Conservation (phyloP, 495 filamentous ascomycete species). For the Symbiotaphrina buchneri region DNA sequence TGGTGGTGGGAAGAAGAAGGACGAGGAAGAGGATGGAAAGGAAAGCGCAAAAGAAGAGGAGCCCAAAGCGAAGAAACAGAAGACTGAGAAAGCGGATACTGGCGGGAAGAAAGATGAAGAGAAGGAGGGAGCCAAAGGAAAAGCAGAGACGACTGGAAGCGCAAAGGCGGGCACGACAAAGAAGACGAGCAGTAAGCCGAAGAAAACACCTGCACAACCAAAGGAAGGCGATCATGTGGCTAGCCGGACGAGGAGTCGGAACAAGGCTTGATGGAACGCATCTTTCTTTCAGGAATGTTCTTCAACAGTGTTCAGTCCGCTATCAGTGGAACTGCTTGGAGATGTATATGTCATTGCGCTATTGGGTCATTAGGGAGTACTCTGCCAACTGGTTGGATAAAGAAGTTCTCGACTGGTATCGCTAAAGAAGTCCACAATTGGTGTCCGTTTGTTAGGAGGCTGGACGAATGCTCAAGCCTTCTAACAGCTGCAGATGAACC, state of each 20-base stretch:
- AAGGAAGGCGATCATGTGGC: background rate
- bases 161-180: background rate
- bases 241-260: background rate
- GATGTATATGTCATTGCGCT: too few relatives aligned
- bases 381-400: too few relatives aligned
- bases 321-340: too few relatives aligned
- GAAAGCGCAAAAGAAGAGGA: conserved; percentile 11
- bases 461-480: too few relatives aligned
- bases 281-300: too few relatives aligned
- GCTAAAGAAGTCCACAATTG: too few relatives aligned
- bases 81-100: conserved; percentile 3
- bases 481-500: too few relatives aligned
- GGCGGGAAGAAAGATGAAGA: conserved; percentile 1
- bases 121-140: background rate
- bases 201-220: conserved; percentile 2
- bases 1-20: conserved; percentile 9
- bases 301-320: too few relatives aligned
- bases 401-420: too few relatives aligned
- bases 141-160: background rate
- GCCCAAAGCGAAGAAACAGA: conserved; percentile 9
- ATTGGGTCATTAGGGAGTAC: too few relatives aligned
- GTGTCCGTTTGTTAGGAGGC: too few relatives aligned
- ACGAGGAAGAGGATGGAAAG: conserved; percentile 10
- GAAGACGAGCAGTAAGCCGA: background rate
- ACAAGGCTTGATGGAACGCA: background rate